Base-by-base conservation (phyloP, 2,329 filamentous ascomycete genomes). In the Dactylellina sp. region DNA sequence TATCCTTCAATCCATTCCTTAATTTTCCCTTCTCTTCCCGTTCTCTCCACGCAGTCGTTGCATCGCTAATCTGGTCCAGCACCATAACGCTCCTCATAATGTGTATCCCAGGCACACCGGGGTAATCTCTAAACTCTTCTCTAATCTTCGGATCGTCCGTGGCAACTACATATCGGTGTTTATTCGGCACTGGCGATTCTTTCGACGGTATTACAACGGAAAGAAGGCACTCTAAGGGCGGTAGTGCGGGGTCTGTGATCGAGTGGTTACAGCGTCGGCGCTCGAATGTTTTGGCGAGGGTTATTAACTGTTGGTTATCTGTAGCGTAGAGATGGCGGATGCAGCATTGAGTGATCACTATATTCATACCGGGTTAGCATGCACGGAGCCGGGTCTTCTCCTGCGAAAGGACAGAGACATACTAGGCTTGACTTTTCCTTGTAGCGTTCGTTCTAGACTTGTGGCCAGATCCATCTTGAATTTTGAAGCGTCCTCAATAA, bases 401-500 rank as follows among this genome's bases (percentile, higher is more conserved):
- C 11, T n/a, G n/a, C n/a, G 14, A 37, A 9, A 9, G 12, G 32
- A 16, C 35, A 18, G 28, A 35, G 20, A 84, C 87, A 64, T 84
- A 91, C 88, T 89, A 53, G 91, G 90, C 82, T 95, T 96, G 78
- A 93, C 89, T 80, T 92, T 87, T 75, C 92, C 93, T 79, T 96
- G 92, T 2, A 97, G 84, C n/a, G 92, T 95, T 70, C 91, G 86
- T 80, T 93, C 88, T 28, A 97, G 83, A 20, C 89, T 88, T 39
- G 86, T 86, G 55, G 91, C 84, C n/a, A 97, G 84, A 75, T 96
- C 91, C 90, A 97, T 97, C 79, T 94, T 95, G 84, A 91, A 95
- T 55, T 88, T 87, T 76, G 90, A 88, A 20, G 93, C 89, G 80
- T 96, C 92, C 79, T 87, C 86, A 57, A 98, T 86, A 78, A 98